Conservation (phyloP, 768 basidiomycete species). For the Rhodocollybia butyracea region DNA sequence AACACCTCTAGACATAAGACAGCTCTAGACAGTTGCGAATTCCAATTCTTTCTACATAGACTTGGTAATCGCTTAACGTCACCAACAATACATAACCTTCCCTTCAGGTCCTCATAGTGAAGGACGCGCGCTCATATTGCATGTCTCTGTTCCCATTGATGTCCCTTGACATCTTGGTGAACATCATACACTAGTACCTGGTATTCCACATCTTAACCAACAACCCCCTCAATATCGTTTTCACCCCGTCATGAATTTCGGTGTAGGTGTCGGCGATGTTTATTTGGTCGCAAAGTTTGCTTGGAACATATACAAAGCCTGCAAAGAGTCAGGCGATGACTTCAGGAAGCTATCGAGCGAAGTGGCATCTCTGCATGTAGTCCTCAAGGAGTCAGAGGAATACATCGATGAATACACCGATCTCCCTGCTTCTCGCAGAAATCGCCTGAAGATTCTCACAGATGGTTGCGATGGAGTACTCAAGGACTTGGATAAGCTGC, state of each 20-base stretch:
- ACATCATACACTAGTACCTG: too few species aligned
- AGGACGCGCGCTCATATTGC: too few species aligned
- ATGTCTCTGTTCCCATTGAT: too few species aligned
- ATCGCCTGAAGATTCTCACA: conserved; percentile 10
- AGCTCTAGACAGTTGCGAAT: too few species aligned
- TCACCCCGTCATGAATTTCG: background rate
- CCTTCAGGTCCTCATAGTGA: too few species aligned
- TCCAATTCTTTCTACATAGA: too few species aligned
- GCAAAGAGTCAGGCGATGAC: conserved; percentile 7
- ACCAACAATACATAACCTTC: too few species aligned
- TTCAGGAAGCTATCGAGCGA: conserved; percentile 5
- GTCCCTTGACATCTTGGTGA: too few species aligned
- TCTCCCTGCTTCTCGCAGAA: conserved; percentile 9
- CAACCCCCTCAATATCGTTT: too few species aligned
- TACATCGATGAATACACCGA: background rate
- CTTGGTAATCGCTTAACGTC: too few species aligned
- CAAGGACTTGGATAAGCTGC: conserved; percentile 12
- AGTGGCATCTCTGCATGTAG: conserved; percentile 8
- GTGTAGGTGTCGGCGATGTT: conserved; percentile 9
- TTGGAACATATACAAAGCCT: conserved; percentile 10
- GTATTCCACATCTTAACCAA: too few species aligned
- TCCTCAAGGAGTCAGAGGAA: conserved; percentile 10
- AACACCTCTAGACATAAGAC: too few species aligned
- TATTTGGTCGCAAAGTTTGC: conserved; percentile 5
- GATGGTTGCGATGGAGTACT: conserved; percentile 6